Conservation (phyloP, 768 basidiomycete genomes). For the Leccinum broughii region DNA sequence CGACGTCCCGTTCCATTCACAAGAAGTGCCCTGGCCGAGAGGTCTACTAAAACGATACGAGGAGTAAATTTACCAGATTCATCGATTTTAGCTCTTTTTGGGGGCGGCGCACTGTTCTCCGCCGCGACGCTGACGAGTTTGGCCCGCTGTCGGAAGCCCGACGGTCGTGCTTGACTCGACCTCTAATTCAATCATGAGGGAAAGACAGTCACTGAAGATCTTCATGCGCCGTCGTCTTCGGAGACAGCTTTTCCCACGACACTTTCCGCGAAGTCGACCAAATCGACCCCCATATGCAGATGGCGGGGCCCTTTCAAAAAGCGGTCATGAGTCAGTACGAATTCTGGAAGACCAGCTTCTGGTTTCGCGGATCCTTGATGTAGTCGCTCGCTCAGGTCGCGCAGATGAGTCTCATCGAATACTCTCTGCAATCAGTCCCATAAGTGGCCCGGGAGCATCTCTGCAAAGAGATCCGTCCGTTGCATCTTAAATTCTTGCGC, state of each 20-base stretch:
- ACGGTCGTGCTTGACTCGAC: not conserved
- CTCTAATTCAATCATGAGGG: slow-evolving; percentile 5
- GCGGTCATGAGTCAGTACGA: not conserved
- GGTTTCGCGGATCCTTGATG: slow-evolving; percentile 7
- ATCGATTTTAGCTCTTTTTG: slow-evolving; percentile 10
- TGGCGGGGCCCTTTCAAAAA: not conserved
- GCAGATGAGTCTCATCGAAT: slow-evolving; percentile 2
- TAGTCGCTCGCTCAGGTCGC: not conserved
- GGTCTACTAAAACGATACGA: not conserved
- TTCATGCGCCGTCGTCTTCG: slow-evolving; percentile 14
- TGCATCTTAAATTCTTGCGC: slow-evolving; percentile 6
- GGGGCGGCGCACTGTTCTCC: not conserved
- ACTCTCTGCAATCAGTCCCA: not conserved
- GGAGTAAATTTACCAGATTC: slow-evolving; percentile 12
- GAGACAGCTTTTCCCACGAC: slow-evolving; percentile 13
- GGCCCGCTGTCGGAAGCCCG: slow-evolving; percentile 3
- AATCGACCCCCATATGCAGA: not conserved
- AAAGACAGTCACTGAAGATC: not conserved
- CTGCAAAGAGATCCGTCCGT: slow-evolving; percentile 12
- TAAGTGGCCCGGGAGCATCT: slow-evolving; percentile 4
- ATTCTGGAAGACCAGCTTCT: not conserved
- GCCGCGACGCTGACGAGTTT: slow-evolving; percentile 1
- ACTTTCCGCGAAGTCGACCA: slow-evolving; percentile 11
- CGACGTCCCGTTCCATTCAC: slow-evolving; percentile 5
- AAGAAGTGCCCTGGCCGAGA: not conserved